These are phyloP conservation scores for Lineolata rhizophorae DNA, from an alignment of 495 filamentous ascomycete species.

Conservation along the genomic window DNA sequence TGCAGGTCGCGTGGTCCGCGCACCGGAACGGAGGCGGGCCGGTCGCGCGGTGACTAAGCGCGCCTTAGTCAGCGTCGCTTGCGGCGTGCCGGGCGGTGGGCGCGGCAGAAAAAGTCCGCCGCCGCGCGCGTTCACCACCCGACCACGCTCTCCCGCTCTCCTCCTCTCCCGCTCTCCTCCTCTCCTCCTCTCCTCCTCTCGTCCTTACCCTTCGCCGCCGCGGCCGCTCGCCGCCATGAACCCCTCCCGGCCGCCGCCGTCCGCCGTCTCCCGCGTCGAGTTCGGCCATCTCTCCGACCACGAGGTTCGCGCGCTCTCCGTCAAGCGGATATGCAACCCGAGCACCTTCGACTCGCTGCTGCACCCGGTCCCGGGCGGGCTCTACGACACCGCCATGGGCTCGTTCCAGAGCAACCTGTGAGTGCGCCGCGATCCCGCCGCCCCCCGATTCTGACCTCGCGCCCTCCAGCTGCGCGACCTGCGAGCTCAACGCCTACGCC, in stretches of 20 bases:
- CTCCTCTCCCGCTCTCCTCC: too few species aligned
- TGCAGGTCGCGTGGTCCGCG: too few species aligned
- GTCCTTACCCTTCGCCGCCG: too few species aligned
- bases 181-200: too few species aligned
- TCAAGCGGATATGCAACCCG: slow-evolving; percentile 76
- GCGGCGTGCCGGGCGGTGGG: too few species aligned
- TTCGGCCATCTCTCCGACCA: slow-evolving; percentile 61
- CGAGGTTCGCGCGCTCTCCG: slow-evolving; percentile 75
- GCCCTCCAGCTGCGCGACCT: slow-evolving; percentile 59
- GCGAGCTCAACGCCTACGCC: slow-evolving; percentile 40
- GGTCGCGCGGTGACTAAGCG: too few species aligned
- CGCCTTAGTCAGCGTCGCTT: too few species aligned
- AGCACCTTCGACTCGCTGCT: slow-evolving; percentile 74
- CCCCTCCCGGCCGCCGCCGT: slow-evolving; percentile 73
- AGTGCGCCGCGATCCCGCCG: slow-evolving; percentile 16
- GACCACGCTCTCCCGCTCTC: too few species aligned
- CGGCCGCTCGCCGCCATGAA: slow-evolving; percentile 50
- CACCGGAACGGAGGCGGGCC: too few species aligned
- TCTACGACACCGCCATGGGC: slow-evolving; percentile 88
- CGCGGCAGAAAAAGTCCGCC: slow-evolving; percentile 6
- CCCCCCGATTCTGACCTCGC: slow-evolving; percentile 1
- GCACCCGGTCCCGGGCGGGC: slow-evolving; percentile 65
- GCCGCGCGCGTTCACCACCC: too few species aligned
- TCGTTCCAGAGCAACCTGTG: slow-evolving; percentile 67
- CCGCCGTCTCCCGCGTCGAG: slow-evolving; percentile 65